Conservation (phyloP, 495 filamentous ascomycete species). For the Penicillium argentinense region DNA sequence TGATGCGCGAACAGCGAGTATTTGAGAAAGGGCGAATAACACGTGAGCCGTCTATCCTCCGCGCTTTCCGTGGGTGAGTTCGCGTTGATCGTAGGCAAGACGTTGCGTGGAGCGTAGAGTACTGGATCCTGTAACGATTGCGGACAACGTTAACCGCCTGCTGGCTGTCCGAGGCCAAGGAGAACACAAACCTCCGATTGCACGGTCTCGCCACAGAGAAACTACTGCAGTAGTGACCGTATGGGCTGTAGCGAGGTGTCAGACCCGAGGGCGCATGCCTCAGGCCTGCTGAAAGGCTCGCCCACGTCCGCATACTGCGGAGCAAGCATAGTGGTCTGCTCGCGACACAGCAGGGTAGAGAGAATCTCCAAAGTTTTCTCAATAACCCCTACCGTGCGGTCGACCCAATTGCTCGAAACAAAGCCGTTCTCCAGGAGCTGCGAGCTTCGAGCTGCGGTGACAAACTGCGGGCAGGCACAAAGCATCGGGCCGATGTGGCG, state of each 20-base stretch:
- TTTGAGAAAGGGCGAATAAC: not conserved
- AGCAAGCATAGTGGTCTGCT: conserved; percentile 20
- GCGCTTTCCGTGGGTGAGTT: not conserved
- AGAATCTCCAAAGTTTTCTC: too few species aligned
- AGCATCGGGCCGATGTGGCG: not conserved
- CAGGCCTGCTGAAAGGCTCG: conserved; percentile 21
- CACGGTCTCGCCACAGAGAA: not conserved
- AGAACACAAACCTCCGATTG: not conserved
- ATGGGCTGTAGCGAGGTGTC: conserved; percentile 2
- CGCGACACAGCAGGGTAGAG: not conserved
- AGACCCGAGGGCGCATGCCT: conserved; percentile 13
- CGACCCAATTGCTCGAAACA: not conserved
- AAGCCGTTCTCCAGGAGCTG: not conserved
- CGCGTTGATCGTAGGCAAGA: not conserved
- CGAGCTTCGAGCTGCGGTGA: not conserved
- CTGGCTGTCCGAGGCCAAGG: too few species aligned
- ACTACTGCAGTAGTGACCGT: not conserved
- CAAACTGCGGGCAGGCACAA: not conserved
- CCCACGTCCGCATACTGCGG: conserved; percentile 24
- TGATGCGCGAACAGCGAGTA: not conserved
- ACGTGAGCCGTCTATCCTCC: not conserved
- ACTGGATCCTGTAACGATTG: not conserved
- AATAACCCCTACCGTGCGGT: too few species aligned
- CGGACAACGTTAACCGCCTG: too few species aligned
- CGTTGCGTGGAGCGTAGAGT: not conserved